Base-by-base conservation (phyloP, 108 stramenopile genomes). In the Skeletonema menzelii region DNA sequence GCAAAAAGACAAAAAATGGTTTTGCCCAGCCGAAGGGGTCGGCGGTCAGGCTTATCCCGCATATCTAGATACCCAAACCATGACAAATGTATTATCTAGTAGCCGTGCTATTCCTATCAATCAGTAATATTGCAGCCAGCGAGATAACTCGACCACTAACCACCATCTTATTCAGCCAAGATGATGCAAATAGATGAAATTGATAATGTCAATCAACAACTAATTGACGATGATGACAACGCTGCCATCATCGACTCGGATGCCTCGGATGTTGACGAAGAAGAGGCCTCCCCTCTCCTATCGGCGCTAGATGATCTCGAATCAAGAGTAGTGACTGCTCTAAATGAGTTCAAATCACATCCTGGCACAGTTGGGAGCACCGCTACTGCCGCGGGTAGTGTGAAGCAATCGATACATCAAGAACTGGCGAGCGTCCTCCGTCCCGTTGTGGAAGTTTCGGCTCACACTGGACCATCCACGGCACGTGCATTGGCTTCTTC, bases 331-430 rank as follows among this genome's bases (percentile, higher is more conserved):
- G 87, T 90, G 2, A 22, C 86, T 14, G 76, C 89, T 1, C 47
- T 94, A 27, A 88, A 94, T 65, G 89, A 94, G 56, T 84, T 94
- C 73, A 90, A 87, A 68, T 56, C 82, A 19, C 89, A 94, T 77
- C 37, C 83, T n/a, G 88, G 90, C 34, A 67, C 47, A 4, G 75
- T 69, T 17, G 61, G 73, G 58, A 24, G 49, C 19, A 40, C 70
- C 4, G 24, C 53, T 30, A 15, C 19, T 13, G 20, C 20, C 22
- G 22, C 49, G 2, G 40, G 40, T n/a, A 15, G 15, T 42, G n/a
- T 0, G 7, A 46, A 46, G 8, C 37, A 73, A 14, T 28, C 77
- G 24, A 83, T 94, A 28, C 90, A 89, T 70, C 88, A 89, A 47
- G 91, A 95, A 69, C 63, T 95, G 32, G 80, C 80, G 4, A 64